Base-by-base conservation (phyloP, 768 basidiomycete species). In the Chalciporus chontae region DNA sequence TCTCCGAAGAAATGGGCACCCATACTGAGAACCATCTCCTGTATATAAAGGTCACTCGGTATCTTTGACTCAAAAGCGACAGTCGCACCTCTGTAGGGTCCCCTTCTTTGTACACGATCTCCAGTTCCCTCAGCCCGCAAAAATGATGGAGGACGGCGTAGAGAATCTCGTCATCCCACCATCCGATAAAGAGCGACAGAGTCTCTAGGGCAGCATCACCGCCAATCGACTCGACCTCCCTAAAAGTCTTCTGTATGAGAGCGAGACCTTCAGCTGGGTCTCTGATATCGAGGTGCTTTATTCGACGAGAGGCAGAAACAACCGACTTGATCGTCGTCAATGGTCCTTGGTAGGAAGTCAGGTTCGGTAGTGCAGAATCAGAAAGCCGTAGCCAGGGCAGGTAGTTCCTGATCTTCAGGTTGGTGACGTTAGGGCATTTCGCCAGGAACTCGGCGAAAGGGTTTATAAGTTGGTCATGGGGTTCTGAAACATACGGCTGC, bases 161-260 rank as follows among this genome's bases (percentile, higher is more conserved):
- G 17, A 78, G 55, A 8, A 77, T 67, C 53, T 78, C 76, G 37
- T 73, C 65, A 49, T 77, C 76, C 77, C 77, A 78, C 45, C 62
- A 61, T 32, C 69, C 63, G n/a, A 69, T 51, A 39, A 74, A 70
- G 9, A 71, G 57, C 24, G 73, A 60, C 14, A 69, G 55, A 0
- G 53, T 51, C n/a, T 69, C 69, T 15, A 74, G 58, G 3, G 50
- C 47, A 1, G 49, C 31, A n/a, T 67, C 55, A 9, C 36, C 31
- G 0, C 54, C 59, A 6, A 27, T 27, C 1, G 46, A 40, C 18
- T 68, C 66, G 18, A 65, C 51, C 9, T 67, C 63, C 15, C 49
- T 61, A 5, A 66, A 68, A 1, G 61, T 48, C 15, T 64, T 68
- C 23, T 59, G 61, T n/a, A 68, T 23, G 7, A 55, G 54, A 9